Conservation (phyloP, 805 yeast genomes). For the Cyberlindnera veronae region DNA sequence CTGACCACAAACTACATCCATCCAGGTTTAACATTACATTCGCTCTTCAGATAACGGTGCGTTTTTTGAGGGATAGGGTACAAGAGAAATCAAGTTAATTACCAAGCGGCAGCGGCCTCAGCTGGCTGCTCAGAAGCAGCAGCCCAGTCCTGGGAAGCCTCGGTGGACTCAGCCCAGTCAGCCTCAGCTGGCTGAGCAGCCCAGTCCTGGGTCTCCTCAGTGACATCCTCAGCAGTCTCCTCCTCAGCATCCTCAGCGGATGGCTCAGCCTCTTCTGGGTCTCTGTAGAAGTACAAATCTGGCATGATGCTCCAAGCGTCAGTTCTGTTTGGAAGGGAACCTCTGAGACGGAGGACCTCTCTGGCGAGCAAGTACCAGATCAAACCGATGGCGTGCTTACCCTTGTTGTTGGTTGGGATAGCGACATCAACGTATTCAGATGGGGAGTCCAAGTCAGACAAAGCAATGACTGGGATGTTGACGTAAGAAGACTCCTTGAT, state of each 20-base stretch:
- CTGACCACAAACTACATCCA: too few relatives aligned
- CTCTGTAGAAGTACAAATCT: conserved; percentile 99
- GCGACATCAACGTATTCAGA: conserved; percentile 99
- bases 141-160: conserved; percentile 64
- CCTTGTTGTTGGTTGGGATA: conserved; percentile 99
- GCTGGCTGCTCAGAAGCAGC: conserved; percentile 36
- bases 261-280: conserved; percentile 97
- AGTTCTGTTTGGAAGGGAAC: conserved; percentile 92
- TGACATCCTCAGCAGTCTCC: conserved; percentile 53
- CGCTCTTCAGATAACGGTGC: conserved; percentile 13
- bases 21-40: too few relatives aligned
- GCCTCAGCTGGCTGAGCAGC: conserved; percentile 63
- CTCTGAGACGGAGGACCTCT: conserved; percentile 99
- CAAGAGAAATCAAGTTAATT: conserved; percentile 18
- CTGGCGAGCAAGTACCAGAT: conserved; percentile 99
- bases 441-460: conserved; percentile 98
- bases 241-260: conserved; percentile 59
- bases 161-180: conserved; percentile 70
- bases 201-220: conserved; percentile 60
- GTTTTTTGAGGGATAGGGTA: conserved; percentile 12
- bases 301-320: conserved; percentile 99
- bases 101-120: conserved; percentile 29
- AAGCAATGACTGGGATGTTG: conserved; percentile 99
- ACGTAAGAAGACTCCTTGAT: conserved; percentile 99
- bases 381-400: conserved; percentile 99